A percentile compares a stretch with the other conserved stretches of the same genome.
phyloP scores from a whole-genome alignment of 1,284 basidiomycete genomes.

The Sparassis latifolia region DNA sequence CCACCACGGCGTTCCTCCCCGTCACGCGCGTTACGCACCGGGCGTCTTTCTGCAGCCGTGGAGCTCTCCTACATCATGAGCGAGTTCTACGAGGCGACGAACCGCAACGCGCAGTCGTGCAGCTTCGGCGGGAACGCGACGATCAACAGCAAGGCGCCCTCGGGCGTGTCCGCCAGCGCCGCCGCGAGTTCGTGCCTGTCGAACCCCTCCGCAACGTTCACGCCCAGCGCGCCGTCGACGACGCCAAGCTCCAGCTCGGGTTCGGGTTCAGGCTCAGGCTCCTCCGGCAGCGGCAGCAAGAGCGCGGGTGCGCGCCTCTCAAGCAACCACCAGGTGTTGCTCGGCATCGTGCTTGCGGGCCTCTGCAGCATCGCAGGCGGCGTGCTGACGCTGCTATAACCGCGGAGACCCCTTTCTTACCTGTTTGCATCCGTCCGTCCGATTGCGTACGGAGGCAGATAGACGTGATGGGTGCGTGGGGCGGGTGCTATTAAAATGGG shows the following conservation, averaged over 20 bases:
- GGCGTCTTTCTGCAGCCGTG: constrained; percentile 38
- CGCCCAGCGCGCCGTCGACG: constrained; percentile 46
- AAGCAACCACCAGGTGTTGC: constrained; percentile 31
- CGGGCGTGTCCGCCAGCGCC: constrained; percentile 47
- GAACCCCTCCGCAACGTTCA: constrained; percentile 62
- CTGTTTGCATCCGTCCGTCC: no score
- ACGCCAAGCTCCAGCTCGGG: constrained; percentile 20
- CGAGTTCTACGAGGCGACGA: constrained; percentile 66
- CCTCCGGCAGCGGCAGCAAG: constrained; percentile 13
- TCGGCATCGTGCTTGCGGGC: constrained; percentile 36
- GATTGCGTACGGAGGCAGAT: no score
- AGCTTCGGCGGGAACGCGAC: constrained; percentile 83
- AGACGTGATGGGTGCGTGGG: no score
- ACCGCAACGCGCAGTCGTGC: constrained; percentile 56
- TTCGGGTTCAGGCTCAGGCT: constrained; percentile 11
- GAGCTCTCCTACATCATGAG: constrained; percentile 84
- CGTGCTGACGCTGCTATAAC: constrained; percentile 22
- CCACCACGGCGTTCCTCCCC: no score
- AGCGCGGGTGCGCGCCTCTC: constrained; percentile 25
- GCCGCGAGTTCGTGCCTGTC: constrained; percentile 70
- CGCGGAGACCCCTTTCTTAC: not conserved
- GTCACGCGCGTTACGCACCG: not conserved
- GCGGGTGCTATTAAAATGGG: no score
- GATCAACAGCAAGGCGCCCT: constrained; percentile 52
- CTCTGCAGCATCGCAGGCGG: constrained; percentile 25